phyloP scores from a whole-genome alignment of 2,329 filamentous ascomycete genomes.

The Exophiala alcalophila region DNA sequence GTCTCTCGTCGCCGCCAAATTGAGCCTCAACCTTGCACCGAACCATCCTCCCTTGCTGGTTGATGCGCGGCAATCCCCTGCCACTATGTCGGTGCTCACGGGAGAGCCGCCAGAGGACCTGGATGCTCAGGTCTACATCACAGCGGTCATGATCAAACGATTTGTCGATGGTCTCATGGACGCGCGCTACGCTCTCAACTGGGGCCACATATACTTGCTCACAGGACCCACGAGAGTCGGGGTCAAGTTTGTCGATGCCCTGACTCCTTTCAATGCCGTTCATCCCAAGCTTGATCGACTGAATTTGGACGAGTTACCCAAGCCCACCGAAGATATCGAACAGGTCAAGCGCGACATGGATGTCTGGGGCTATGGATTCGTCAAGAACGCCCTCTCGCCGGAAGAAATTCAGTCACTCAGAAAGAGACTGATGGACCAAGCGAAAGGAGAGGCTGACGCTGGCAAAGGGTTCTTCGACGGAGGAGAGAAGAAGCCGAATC shows the following conservation, averaged over 20 bases:
- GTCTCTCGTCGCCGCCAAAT: conserved; percentile 9
- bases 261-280: conserved; percentile 9
- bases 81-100: conserved; percentile 1
- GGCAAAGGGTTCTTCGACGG: conserved; percentile 10
- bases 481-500: conserved; percentile 11
- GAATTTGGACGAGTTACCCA: conserved; percentile 2
- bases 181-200: conserved; percentile 12
- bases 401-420: conserved; percentile 4
- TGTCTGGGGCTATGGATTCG: conserved; percentile 10
- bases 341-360: conserved; percentile 12
- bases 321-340: conserved; percentile 9
- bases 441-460: conserved; percentile 8
- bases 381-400: conserved; percentile 8
- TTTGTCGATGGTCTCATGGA: conserved; percentile 10
- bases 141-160: conserved; percentile 8
- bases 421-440: conserved; percentile 7
- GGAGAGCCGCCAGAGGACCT: background rate
- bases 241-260: conserved; percentile 10
- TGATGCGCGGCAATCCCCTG: conserved; percentile 7
- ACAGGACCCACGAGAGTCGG: conserved; percentile 3
- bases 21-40: conserved; percentile 4
- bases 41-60: conserved; percentile 6
- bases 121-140: conserved; percentile 8
- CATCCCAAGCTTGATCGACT: conserved; percentile 8
- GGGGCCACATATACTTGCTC: conserved; percentile 8